Conservation (phyloP, 2,329 filamentous ascomycete species). For the Aspergillus vadensis region DNA sequence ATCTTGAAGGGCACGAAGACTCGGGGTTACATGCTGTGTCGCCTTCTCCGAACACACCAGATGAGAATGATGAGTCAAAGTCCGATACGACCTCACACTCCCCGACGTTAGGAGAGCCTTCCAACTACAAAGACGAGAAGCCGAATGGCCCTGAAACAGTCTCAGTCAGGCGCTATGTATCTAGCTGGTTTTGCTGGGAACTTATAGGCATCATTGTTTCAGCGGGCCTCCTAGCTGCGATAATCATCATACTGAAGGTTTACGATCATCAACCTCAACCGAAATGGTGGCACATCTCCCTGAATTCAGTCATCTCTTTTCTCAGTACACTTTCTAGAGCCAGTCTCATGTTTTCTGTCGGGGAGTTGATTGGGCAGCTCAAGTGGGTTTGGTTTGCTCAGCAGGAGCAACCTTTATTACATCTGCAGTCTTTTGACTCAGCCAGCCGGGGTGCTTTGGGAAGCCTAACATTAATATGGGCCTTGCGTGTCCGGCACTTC, state of each 20-base stretch:
- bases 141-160: no score
- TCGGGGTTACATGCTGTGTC: no score
- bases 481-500: conserved; percentile 2
- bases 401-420: conserved; percentile 2
- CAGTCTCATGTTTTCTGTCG: conserved; percentile 15
- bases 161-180: no score
- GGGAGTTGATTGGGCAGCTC: conserved; percentile 18
- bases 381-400: conserved; percentile 24
- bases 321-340: conserved; percentile 18
- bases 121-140: no score
- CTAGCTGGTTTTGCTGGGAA: no score
- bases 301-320: conserved; percentile 22
- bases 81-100: no score
- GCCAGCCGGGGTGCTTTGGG: conserved; percentile 19
- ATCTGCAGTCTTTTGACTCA: conserved; percentile 16
- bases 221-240: conserved; percentile 6
- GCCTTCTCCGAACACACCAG: no score
- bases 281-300: conserved; percentile 15
- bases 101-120: no score
- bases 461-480: conserved; percentile 17
- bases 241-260: conserved; percentile 11
- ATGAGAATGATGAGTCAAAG: no score
- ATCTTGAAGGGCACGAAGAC: no score
- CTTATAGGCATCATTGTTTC: not conserved
- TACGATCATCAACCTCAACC: conserved; percentile 18